Evolutionary conservation across 2,329 filamentous ascomycete species (phyloP), one percentile per base, ranked within the genome.

Genomic region (Metarhizium album): DNA sequence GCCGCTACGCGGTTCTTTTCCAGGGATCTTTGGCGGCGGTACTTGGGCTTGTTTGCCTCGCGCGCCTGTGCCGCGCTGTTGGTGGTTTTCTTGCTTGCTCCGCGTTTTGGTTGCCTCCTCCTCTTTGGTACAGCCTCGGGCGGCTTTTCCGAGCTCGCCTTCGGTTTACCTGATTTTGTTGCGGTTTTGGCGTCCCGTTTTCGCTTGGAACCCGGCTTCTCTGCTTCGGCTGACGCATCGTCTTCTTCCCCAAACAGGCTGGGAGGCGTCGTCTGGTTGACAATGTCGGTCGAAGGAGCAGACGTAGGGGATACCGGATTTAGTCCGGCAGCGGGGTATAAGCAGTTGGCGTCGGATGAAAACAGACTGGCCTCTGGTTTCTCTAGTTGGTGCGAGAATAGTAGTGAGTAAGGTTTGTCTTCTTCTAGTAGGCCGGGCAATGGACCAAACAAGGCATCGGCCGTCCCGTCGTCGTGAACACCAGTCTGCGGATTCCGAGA

Each of bases 1-100:
- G 86, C 85, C 0, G 86, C 85, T 2, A 85, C 69, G 9, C 85
- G 75, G 63, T 90, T 90, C 53, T 84, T 78, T 64, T 86, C 82
- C 0, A 87, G 72, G 57, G 82, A 83, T 54, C 74, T 75, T 54
- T 70, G 73, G 27, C 79, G 71, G 58, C 77, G 53, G 29, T 35
- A 47, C 8, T 24, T 27, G 1, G 22, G 4, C 22, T 43, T 43
- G 2, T 43, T 24, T 5, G 23, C 22, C 40, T 14, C 14, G 7
- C 3, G 16, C 22, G n/a, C 20, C 22, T 43, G 18, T 13, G 5
- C 40, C 3, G 40, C 3, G 14, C 14, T 11, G 20, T 14, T 49
- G 24, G 24, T 16, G 4, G 27, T 13, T 35, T 22, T 47, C 42
- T 22, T 47, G 29, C 11, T 38, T 27, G 50, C 37, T 18, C 46